Base-by-base conservation (phyloP, 2,329 filamentous ascomycete genomes). In the Westerdykella ornata region DNA sequence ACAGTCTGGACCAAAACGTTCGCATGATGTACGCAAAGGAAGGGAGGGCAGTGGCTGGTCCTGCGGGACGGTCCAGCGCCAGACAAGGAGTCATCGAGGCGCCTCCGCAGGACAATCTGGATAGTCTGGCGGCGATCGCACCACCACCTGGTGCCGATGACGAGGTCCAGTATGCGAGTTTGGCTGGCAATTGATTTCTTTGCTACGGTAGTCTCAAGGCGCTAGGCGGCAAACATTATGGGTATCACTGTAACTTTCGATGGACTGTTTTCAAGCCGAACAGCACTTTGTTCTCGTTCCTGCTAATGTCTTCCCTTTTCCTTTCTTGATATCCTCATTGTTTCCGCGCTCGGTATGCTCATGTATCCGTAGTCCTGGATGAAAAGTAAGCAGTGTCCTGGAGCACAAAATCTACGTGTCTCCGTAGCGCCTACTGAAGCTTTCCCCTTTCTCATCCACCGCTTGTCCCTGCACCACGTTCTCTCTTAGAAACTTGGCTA, bases 291-390 rank as follows among this genome's bases (percentile, higher is more conserved):
- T 33, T 33, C 30, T 14, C 16, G 52, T 54, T 42, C 60, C 61
- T 46, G 56, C 55, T 46, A 64, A 51, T 51, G 60, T 61, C 54
- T 67, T 70, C 37, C 71, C 68, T 42, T 69, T 68, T 50, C 46
- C 74, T 38, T 80, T 72, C 68, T 89, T 94, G 57, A 96, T 80
- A 26, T 83, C 86, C 54, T 96, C 88, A 61, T 98, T 98, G 68
- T 97, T 85, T 40, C 92, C 88, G 51, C 87, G 76, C 67, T 98
- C 90, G 20, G 84, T 98, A 51, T 94, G 72, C 46, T 94, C 78
- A 65, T 97, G 92, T 68, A 98, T 96, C 38, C 83, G 77, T 43
- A 97, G 70, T 62, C 84, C 88, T 96, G 37, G 37, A 41, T 16
- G 35, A 16, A 18, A 31, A 15, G 40, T 60, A 47, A 59, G 52